A percentile compares a stretch with the other conserved stretches of the same genome.
These are phyloP conservation scores for Gossypioides kirkii DNA, from an alignment of 345 rosid species.

Conservation along the genomic window DNA sequence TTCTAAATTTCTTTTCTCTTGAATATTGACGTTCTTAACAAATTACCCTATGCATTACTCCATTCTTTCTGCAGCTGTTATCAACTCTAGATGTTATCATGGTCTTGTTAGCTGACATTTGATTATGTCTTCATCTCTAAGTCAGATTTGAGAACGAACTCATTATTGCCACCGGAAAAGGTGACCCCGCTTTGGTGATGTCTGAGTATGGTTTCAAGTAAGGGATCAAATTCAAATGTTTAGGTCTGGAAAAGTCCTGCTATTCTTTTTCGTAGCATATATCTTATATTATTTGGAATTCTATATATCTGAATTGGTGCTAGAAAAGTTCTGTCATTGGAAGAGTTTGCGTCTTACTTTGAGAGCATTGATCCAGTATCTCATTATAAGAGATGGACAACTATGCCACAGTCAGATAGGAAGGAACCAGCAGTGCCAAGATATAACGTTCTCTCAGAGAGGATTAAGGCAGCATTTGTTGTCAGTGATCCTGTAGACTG, in stretches of 20 bases:
- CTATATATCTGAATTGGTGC: constrained; percentile 9
- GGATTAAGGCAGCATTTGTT: constrained; percentile 39
- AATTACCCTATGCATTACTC: not conserved
- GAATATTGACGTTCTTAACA: not conserved
- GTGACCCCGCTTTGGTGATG: constrained; percentile 47
- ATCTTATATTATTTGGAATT: not conserved
- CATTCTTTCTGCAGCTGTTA: not conserved
- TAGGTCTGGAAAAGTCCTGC: not conserved
- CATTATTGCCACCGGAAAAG: constrained; percentile 46
- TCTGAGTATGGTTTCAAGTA: constrained; percentile 54
- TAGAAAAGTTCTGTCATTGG: constrained; percentile 46
- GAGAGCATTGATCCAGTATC: constrained; percentile 42
- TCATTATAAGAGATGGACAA: constrained; percentile 40
- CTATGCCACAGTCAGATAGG: constrained; percentile 14
- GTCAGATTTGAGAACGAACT: constrained; percentile 42
- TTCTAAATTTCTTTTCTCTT: not conserved
- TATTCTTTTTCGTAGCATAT: not conserved
- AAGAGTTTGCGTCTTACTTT: constrained; percentile 39
- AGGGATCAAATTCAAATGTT: constrained; percentile 15
- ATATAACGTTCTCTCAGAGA: constrained; percentile 24
- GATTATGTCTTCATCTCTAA: not conserved
- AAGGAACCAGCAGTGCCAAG: constrained; percentile 10
- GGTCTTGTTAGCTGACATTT: not conserved
- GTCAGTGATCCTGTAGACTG: constrained; percentile 51
- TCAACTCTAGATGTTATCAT: not conserved